Base-by-base conservation (phyloP, 768 basidiomycete genomes). In the Collybiopsis confluens region DNA sequence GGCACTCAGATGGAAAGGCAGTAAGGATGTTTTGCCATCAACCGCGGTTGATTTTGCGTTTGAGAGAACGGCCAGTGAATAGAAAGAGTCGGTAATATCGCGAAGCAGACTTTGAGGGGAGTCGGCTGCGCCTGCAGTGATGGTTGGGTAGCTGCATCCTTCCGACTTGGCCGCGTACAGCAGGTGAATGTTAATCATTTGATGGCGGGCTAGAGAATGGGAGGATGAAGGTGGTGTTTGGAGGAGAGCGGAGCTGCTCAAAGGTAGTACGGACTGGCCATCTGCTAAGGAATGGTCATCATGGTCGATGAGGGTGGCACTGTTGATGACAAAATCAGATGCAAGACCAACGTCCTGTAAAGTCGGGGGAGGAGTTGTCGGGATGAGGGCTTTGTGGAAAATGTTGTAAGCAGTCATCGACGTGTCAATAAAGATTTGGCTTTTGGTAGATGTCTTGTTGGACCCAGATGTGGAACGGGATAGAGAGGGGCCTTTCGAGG, bases 1-100 rank as follows among this genome's bases (percentile, higher is more conserved):
- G 15, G 88, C 87, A 27, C 82, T 84, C 33, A 92, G 73, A 62
- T 92, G 90, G 63, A 86, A 81, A 11, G 90, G 90, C 48, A 92
- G 65, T 36, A 73, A 70, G 9, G 80, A 73, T n/a, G n/a, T n/a
- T 60, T 81, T 75, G 49, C 70, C 74, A 26, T 68, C 73, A 30
- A 16, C 27, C 44, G 81, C 69, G 56, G 72, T 73, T 76, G 77
- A 82, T 44, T 78, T 64, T 46, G 65, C 64, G 23, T 68, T 67
- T 2, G 82, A 76, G 9, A 92, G 78, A 26, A 89, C 75, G 2
- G 82, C 73, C 16, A 93, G 77, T 55, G 87, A 86, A 60, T 88
- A 75, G 61, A 78, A 91, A 62, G 82, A 91, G 41, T 68, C 73
- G 16, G 85, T 80, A 61, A 92, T 77, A 51, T 90, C 89, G 23